Conservation (phyloP, 1,284 basidiomycete species). For the Somion occarium region DNA sequence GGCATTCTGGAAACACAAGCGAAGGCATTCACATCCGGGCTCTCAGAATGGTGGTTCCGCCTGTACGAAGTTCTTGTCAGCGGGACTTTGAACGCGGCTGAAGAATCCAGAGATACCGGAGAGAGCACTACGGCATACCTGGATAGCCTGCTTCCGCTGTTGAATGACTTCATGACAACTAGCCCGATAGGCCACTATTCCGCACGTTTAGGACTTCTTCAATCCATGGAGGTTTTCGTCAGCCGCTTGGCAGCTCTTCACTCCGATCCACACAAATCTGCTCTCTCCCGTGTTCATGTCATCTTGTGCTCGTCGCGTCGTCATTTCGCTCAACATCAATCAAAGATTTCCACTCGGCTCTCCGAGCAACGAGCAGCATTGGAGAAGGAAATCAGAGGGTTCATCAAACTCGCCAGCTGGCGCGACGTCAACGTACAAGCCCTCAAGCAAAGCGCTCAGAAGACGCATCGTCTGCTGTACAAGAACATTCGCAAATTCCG, state of each 20-base stretch:
- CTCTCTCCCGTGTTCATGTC: slow-evolving; percentile 46
- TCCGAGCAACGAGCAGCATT: slow-evolving; percentile 55
- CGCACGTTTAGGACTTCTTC: slow-evolving; percentile 66
- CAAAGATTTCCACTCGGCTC: slow-evolving; percentile 49
- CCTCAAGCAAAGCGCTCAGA: slow-evolving; percentile 87
- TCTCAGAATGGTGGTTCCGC: slow-evolving; percentile 90
- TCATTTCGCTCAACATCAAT: slow-evolving; percentile 66
- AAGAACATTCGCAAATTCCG: slow-evolving; percentile 91
- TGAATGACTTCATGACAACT: slow-evolving; percentile 79
- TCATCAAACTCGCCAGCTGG: slow-evolving; percentile 97
- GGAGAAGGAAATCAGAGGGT: slow-evolving; percentile 81
- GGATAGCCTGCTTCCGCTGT: slow-evolving; percentile 66
- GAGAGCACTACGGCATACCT: slow-evolving; percentile 52
- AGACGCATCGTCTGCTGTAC: slow-evolving; percentile 90
- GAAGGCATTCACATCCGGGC: slow-evolving; percentile 51
- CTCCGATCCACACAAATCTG: slow-evolving; percentile 21
- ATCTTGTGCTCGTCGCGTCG: slow-evolving; percentile 65
- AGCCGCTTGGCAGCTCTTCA: slow-evolving; percentile 27
- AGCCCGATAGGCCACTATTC: slow-evolving; percentile 83
- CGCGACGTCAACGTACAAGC: slow-evolving; percentile 96
- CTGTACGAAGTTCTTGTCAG: slow-evolving; percentile 81
- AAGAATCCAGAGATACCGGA: slow-evolving; percentile 28
- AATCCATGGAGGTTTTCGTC: slow-evolving; percentile 61
- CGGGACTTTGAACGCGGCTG: slow-evolving; percentile 51
- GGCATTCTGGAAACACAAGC: slow-evolving; percentile 75